These are phyloP conservation scores for Populus hybrid DNA, from an alignment of 441 rosid genomes.

Conservation along the genomic window DNA sequence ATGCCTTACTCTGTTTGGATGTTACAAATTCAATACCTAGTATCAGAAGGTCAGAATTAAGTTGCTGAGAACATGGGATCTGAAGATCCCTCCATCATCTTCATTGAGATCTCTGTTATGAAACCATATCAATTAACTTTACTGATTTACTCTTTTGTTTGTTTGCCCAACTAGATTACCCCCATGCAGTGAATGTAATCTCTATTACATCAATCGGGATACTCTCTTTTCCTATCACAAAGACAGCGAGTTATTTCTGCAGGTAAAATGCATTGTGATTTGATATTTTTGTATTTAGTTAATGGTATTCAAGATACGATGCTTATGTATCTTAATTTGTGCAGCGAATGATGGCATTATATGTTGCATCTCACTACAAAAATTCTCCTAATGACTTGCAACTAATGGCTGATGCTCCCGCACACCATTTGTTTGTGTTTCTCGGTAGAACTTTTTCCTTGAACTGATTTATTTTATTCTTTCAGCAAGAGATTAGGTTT, in stretches of 20 bases:
- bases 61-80: not conserved
- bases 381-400: slow-evolving; percentile 99
- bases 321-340: slow-evolving; percentile 27
- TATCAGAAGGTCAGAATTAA: slow-evolving; percentile 51
- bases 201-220: slow-evolving; percentile 89
- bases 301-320: not conserved
- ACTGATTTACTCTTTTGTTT: slow-evolving; percentile 18
- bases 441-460: slow-evolving; percentile 51
- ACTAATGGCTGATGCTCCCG: slow-evolving; percentile 98
- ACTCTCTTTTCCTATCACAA: slow-evolving; percentile 94
- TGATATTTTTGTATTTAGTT: slow-evolving; percentile 7
- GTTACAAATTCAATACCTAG: slow-evolving; percentile 69
- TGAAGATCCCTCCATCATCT: not conserved
- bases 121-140: slow-evolving; percentile 9
- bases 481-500: slow-evolving; percentile 11
- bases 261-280: slow-evolving; percentile 41
- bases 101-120: slow-evolving; percentile 4
- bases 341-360: slow-evolving; percentile 99
- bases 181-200: slow-evolving; percentile 82
- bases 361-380: slow-evolving; percentile 96
- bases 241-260: slow-evolving; percentile 92
- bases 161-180: slow-evolving; percentile 52
- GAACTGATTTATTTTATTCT: slow-evolving; percentile 18
- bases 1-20: slow-evolving; percentile 87
- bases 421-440: slow-evolving; percentile 92